Percentiles rank a stretch among this genome's conserved stretches.
phyloP scores from a whole-genome alignment of 2,329 filamentous ascomycete genomes.

The Ceratocystis ficicola region DNA sequence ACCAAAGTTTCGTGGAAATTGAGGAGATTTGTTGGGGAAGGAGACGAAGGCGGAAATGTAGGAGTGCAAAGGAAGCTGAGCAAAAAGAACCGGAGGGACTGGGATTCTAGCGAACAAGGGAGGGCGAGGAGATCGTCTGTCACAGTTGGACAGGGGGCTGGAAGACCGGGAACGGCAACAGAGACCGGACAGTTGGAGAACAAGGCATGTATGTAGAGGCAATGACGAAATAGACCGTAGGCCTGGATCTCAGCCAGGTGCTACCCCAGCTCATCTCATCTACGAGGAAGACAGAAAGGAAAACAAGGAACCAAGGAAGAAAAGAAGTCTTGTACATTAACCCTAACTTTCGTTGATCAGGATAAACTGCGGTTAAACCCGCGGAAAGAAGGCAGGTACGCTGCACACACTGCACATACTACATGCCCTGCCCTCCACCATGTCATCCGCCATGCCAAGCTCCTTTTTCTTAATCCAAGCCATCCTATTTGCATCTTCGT shows the following conservation, averaged over 20 bases:
- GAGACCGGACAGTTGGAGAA: background rate
- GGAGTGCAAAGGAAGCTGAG: background rate
- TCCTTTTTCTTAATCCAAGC: background rate
- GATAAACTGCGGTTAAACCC: too few species aligned
- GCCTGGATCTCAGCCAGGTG: background rate
- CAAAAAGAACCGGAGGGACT: background rate
- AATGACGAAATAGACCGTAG: background rate
- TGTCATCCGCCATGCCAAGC: background rate
- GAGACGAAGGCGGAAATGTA: background rate
- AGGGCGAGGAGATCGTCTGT: background rate
- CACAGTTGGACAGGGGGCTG: background rate
- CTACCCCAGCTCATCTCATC: background rate
- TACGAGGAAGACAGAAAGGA: too few species aligned
- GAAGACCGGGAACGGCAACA: background rate
- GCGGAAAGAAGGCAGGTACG: too few species aligned
- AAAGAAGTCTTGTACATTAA: too few species aligned
- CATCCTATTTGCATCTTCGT: background rate
- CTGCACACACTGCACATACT: too few species aligned
- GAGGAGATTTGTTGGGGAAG: slow-evolving; percentile 6
- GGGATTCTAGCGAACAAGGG: background rate
- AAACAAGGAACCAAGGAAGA: too few species aligned
- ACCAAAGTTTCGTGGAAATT: background rate
- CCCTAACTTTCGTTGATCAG: too few species aligned
- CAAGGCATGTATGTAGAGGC: background rate
- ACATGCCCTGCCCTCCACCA: background rate